phyloP scores from a whole-genome alignment of 805 yeast genomes.

The Deakozyma indianensis region DNA sequence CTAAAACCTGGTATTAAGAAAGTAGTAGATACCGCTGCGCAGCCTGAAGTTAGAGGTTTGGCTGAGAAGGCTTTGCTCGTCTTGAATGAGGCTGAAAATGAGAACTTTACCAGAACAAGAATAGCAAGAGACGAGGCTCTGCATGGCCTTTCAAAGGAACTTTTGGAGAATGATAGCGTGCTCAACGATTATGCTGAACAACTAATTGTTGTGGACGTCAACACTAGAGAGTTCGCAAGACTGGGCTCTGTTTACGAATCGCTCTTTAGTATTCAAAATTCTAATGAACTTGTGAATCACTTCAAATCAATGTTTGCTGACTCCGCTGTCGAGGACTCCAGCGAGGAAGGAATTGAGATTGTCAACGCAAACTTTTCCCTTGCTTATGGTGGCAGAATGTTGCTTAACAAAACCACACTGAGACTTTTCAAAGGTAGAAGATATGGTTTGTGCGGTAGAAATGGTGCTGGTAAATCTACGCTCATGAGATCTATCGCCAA shows the following conservation, averaged over 20 bases:
- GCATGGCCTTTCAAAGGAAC: conserved; percentile 19
- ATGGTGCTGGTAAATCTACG: conserved; percentile 98
- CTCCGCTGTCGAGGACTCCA: conserved; percentile 38
- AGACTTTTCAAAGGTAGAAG: conserved; percentile 88
- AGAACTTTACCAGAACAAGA: conserved; percentile 67
- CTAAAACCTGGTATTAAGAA: conserved; percentile 84
- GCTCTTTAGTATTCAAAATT: conserved; percentile 30
- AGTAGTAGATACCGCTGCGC: conserved; percentile 78
- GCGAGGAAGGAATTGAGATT: conserved; percentile 75
- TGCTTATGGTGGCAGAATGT: conserved; percentile 96
- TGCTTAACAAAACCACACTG: conserved; percentile 80
- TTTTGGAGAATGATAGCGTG: conserved; percentile 22
- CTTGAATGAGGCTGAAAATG: conserved; percentile 66
- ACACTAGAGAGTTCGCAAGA: conserved; percentile 24
- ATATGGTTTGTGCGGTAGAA: conserved; percentile 95
- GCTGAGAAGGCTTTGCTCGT: conserved; percentile 79
- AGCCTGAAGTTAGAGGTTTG: conserved; percentile 91
- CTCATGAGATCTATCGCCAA: conserved; percentile 92
- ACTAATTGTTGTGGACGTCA: conserved; percentile 18
- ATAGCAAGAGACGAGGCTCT: conserved; percentile 41
- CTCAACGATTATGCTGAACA: conserved; percentile 25
- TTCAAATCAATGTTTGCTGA: conserved; percentile 23
- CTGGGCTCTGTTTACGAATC: conserved; percentile 27
- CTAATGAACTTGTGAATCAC: conserved; percentile 18
- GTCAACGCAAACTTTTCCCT: conserved; percentile 90